Evolutionary conservation across 192 early-diverging fungal genomes (phyloP).

Genomic region (Backusella morwellensis): DNA sequence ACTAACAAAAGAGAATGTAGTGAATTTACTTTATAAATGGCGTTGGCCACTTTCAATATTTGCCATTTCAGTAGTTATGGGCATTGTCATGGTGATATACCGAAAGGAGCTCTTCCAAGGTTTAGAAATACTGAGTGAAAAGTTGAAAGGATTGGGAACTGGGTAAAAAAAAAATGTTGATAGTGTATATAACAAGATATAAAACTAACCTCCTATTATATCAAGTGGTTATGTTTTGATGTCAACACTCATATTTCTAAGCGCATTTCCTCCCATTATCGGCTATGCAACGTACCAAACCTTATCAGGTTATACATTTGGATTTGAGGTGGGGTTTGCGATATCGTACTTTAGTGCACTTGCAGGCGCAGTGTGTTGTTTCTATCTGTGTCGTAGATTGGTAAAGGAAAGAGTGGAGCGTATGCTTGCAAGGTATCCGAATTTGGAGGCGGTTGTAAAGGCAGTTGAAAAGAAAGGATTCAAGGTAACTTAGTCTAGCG

Average conservation of each 20-base stretch:
- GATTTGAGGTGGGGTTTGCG: constrained; percentile 55
- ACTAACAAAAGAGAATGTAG: background rate
- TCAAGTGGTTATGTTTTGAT: constrained; percentile 48
- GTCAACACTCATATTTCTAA: constrained; percentile 48
- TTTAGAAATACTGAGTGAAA: constrained; percentile 37
- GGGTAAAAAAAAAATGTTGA: constrained; percentile 21
- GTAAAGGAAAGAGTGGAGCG: constrained; percentile 42
- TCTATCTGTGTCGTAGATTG: constrained; percentile 48
- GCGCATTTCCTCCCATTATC: constrained; percentile 67
- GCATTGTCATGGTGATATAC: constrained; percentile 30
- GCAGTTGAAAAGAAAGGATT: constrained; percentile 64
- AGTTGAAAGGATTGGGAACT: constrained; percentile 38
- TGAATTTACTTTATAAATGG: background rate
- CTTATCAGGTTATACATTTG: constrained; percentile 66
- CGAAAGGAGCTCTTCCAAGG: constrained; percentile 38
- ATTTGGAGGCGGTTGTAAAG: constrained; percentile 47
- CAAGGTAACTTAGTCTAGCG: constrained; percentile 37
- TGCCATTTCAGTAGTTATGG: constrained; percentile 10
- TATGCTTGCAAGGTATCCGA: constrained; percentile 44
- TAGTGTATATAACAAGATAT: background rate
- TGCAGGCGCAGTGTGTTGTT: constrained; percentile 50
- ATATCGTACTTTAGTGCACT: constrained; percentile 61
- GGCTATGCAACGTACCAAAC: constrained; percentile 66
- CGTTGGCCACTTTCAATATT: background rate
- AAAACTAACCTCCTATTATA: background rate